Conservation (phyloP, 306 rosid genomes). For the Elaeagnus macrophylla region DNA sequence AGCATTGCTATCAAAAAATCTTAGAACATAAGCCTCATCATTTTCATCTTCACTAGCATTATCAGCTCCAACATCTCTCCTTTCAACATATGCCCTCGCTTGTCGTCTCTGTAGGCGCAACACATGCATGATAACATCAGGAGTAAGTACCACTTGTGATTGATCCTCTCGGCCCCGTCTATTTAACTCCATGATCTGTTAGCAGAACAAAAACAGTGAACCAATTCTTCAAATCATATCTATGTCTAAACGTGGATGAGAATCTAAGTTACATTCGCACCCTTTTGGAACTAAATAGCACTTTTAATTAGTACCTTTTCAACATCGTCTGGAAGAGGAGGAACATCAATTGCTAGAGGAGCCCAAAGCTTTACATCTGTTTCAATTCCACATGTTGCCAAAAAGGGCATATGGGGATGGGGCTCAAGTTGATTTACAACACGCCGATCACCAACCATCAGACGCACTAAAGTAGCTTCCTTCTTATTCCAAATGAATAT, state of each 20-base stretch:
- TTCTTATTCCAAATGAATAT: conserved; percentile 55
- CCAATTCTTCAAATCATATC: not conserved
- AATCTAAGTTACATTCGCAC: not conserved
- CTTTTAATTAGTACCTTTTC: conserved; percentile 28
- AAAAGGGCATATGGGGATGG: conserved; percentile 40
- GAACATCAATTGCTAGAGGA: conserved; percentile 24
- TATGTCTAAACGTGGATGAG: not conserved
- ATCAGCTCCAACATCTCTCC: conserved; percentile 30
- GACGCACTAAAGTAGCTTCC: conserved; percentile 34
- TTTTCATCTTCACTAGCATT: conserved; percentile 38
- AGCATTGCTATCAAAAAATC: conserved; percentile 22
- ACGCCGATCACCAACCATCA: conserved; percentile 40
- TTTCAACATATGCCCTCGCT: conserved; percentile 30
- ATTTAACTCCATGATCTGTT: conserved; percentile 42
- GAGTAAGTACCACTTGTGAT: conserved; percentile 30
- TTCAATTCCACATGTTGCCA: conserved; percentile 49
- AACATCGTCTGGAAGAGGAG: conserved; percentile 37
- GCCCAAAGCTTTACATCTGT: conserved; percentile 45
- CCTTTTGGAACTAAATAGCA: not conserved
- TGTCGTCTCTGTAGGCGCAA: conserved; percentile 52
- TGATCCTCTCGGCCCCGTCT: conserved; percentile 40
- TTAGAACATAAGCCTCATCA: conserved; percentile 19
- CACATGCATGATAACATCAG: conserved; percentile 42
- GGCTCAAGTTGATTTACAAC: conserved; percentile 43
- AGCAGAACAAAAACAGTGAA: conserved; percentile 1